Conservation (phyloP, 257 asterid genomes). For the Eucommia ulmoides region DNA sequence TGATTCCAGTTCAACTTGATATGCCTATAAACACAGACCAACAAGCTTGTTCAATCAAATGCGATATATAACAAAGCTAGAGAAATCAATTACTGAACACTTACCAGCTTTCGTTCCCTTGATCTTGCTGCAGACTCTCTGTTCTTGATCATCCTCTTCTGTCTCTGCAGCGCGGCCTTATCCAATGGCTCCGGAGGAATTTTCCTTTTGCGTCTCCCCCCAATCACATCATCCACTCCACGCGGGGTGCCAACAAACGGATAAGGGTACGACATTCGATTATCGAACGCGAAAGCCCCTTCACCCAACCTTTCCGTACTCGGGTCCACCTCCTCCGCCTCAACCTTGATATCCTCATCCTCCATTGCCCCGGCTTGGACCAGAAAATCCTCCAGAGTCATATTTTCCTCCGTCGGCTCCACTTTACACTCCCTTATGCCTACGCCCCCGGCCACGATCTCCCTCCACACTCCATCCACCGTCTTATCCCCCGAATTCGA, state of each 20-base stretch:
- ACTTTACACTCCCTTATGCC: constrained; percentile 25
- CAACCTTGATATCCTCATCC: constrained; percentile 15
- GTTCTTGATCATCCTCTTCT: constrained; percentile 92
- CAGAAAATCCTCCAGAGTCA: constrained; percentile 87
- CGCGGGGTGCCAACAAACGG: constrained; percentile 16
- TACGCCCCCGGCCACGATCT: constrained; percentile 72
- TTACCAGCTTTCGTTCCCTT: constrained; percentile 95
- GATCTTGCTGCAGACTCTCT: constrained; percentile 98
- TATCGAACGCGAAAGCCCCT: constrained; percentile 22
- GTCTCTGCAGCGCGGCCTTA: constrained; percentile 42
- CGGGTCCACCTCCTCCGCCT: constrained; percentile 15
- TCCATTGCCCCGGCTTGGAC: constrained; percentile 65
- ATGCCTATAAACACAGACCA: constrained; percentile 33
- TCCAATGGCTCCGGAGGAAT: constrained; percentile 69
- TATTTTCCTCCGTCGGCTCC: constrained; percentile 50
- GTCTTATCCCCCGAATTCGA: constrained; percentile 58
- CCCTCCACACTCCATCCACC: constrained; percentile 95
- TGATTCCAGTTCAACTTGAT: constrained; percentile 71
- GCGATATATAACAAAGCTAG: not conserved
- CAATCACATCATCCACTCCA: constrained; percentile 18
- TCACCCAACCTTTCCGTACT: constrained; percentile 18
- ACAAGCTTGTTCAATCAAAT: not conserved
- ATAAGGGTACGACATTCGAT: not conserved
- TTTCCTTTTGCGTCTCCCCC: constrained; percentile 54
- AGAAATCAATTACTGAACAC: not conserved